Percentiles rank a stretch among this genome's conserved stretches.
phyloP scores from a whole-genome alignment of 768 basidiomycete species.

The Imleria badia region DNA sequence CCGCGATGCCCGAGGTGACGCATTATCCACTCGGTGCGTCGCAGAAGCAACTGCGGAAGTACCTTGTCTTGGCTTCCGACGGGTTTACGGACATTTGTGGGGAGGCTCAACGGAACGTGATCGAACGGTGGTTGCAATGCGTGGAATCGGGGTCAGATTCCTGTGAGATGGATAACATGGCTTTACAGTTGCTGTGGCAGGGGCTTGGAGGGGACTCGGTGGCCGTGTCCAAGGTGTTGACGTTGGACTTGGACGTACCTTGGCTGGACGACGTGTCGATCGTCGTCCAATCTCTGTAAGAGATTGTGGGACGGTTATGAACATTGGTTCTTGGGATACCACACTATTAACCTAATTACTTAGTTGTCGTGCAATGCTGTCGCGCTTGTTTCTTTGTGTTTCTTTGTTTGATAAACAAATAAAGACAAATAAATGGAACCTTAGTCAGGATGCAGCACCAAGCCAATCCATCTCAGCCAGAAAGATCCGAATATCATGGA shows the following conservation, averaged over 20 bases:
- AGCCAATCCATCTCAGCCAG: background rate
- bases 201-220: constrained; percentile 56
- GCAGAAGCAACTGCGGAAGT: constrained; percentile 37
- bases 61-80: constrained; percentile 64
- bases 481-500: constrained; percentile 36
- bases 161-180: constrained; percentile 43
- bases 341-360: constrained; percentile 1
- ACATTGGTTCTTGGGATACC: background rate
- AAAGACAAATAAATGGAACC: too few species aligned
- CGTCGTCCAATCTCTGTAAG: constrained; percentile 56
- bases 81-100: constrained; percentile 64
- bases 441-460: too few species aligned
- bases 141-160: constrained; percentile 34
- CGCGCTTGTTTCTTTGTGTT: constrained; percentile 1
- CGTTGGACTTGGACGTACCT: constrained; percentile 59
- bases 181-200: constrained; percentile 54
- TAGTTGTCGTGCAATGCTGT: background rate
- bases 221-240: constrained; percentile 57
- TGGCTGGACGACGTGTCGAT: constrained; percentile 73
- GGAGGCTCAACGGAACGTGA: constrained; percentile 44
- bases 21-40: constrained; percentile 47
- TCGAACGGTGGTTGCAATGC: constrained; percentile 52
- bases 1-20: constrained; percentile 60
- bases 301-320: background rate
- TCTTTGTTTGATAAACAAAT: too few species aligned